Conservation (phyloP, 2,329 filamentous ascomycete genomes). For the Talaromyces sp. region DNA sequence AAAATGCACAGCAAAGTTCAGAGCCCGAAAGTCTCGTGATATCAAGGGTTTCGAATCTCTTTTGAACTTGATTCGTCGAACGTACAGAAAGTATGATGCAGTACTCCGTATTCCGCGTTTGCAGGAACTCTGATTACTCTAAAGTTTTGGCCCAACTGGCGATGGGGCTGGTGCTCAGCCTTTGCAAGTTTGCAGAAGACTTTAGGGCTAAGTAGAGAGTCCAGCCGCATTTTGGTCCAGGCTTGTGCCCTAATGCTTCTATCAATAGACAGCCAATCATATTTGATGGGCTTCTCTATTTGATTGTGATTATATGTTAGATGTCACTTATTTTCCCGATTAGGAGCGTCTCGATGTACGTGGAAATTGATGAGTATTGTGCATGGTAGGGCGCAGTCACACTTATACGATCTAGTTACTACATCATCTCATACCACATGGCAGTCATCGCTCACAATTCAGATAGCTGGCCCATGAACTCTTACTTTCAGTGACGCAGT, state of each 20-base stretch:
- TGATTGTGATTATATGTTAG: neutral
- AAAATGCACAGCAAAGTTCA: neutral
- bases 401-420: neutral
- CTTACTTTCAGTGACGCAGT: neutral
- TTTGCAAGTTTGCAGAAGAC: neutral
- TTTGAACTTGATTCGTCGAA: neutral
- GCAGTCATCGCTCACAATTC: neutral
- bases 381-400: neutral
- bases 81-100: neutral
- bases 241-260: slow-evolving; percentile 2
- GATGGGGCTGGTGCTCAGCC: neutral
- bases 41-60: neutral
- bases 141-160: neutral
- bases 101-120: neutral
- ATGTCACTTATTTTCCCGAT: neutral
- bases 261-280: slow-evolving; percentile 7
- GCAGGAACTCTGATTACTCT: slow-evolving; percentile 1
- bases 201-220: neutral
- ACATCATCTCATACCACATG: neutral
- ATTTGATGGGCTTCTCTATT: neutral
- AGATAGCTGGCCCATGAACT: neutral
- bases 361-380: neutral
- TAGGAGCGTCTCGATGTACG: neutral
- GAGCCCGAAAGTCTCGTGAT: neutral
- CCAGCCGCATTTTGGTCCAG: neutral